Conservation (phyloP, 495 filamentous ascomycete species). For the Staphylotrichum tortipilum region DNA sequence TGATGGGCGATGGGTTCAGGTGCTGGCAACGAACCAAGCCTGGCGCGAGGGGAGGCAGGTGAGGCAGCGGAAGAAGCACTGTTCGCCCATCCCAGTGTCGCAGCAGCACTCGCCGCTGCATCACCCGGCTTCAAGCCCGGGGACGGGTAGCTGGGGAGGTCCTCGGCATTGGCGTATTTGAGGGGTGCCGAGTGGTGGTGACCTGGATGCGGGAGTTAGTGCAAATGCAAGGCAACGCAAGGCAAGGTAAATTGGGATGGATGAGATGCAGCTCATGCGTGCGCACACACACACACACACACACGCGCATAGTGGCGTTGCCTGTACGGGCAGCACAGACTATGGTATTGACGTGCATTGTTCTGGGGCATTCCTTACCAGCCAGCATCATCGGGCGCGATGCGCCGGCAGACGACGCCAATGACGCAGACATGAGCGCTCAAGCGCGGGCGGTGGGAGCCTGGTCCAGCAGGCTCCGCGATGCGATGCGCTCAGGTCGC, state of each 20-base stretch:
- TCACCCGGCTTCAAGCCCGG: slow-evolving; percentile 52
- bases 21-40: slow-evolving; percentile 21
- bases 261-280: no score
- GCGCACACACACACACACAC: no score
- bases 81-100: slow-evolving; percentile 62
- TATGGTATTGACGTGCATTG: not conserved
- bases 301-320: no score
- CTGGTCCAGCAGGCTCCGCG: not conserved
- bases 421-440: not conserved
- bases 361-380: not conserved
- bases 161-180: slow-evolving; percentile 58
- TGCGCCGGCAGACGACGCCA: not conserved
- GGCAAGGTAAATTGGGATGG: not conserved
- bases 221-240: not conserved
- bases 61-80: not conserved
- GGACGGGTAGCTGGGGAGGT: slow-evolving; percentile 59
- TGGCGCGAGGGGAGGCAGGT: slow-evolving; percentile 17
- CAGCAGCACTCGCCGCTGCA: slow-evolving; percentile 65
- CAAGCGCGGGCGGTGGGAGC: not conserved
- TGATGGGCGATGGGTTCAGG: slow-evolving; percentile 49
- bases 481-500: no score
- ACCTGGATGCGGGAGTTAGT: slow-evolving; percentile 17
- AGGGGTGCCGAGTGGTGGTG: slow-evolving; percentile 46
- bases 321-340: no score
- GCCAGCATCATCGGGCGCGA: not conserved